Percentiles rank a stretch among this genome's conserved stretches.
Evolutionary conservation across 2,329 filamentous ascomycete genomes (phyloP).

Genomic region (Trichoderma simmonsii): DNA sequence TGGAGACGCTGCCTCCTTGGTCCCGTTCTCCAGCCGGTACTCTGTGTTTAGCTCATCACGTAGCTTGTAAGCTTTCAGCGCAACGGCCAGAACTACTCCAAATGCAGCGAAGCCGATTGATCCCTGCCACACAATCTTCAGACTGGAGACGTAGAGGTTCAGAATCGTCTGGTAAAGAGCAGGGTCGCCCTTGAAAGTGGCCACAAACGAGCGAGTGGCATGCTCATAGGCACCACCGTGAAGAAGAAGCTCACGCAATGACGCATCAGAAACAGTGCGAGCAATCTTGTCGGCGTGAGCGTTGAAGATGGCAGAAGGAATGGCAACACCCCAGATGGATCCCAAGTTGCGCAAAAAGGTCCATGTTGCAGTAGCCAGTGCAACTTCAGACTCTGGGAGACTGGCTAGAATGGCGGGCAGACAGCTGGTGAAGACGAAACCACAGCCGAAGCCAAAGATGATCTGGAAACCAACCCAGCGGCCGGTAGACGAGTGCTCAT

Average conservation of each 20-base stretch:
- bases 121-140: background rate
- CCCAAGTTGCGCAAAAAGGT: background rate
- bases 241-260: background rate
- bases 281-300: background rate
- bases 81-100: background rate
- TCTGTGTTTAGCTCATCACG: background rate
- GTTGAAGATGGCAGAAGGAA: conserved; percentile 3
- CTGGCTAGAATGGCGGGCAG: background rate
- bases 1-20: background rate
- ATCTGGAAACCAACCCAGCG: background rate
- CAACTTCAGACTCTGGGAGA: background rate
- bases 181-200: background rate
- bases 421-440: background rate
- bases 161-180: background rate
- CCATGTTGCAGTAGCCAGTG: background rate
- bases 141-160: background rate
- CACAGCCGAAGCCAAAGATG: background rate
- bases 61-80: background rate
- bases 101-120: background rate
- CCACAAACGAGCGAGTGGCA: background rate
- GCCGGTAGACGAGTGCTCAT: background rate
- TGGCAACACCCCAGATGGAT: background rate
- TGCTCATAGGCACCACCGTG: background rate
- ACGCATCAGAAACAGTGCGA: background rate
- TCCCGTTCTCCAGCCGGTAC: background rate